phyloP scores from a whole-genome alignment of 73 alveolate genomes.

The Paramecium bursaria region DNA sequence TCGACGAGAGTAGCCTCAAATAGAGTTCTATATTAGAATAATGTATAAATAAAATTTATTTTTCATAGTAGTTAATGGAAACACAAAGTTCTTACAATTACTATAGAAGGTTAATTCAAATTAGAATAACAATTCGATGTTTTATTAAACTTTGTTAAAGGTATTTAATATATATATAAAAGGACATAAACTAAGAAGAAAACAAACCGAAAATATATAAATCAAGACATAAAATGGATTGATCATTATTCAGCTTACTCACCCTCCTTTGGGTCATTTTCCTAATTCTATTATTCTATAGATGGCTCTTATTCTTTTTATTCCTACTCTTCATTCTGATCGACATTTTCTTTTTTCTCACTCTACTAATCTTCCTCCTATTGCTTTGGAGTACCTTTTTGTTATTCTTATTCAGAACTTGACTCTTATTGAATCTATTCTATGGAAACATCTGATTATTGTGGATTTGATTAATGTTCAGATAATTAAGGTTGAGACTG shows the following conservation, averaged over 20 bases:
- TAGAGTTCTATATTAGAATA: background rate
- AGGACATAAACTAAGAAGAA: conserved; percentile 47
- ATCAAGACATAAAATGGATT: no score
- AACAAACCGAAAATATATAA: no score
- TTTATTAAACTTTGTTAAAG: conserved; percentile 30
- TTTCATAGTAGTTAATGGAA: conserved; percentile 5
- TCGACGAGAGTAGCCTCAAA: background rate
- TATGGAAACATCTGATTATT: conserved; percentile 31
- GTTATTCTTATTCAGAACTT: no score
- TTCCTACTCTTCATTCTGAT: no score
- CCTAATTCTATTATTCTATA: no score
- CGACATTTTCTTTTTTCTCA: no score
- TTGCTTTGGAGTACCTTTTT: no score
- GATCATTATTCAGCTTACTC: no score
- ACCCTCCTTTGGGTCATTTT: no score
- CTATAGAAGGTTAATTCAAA: conserved; percentile 38
- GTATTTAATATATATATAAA: background rate
- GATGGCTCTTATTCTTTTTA: no score
- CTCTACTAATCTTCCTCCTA: no score
- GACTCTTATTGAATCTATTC: no score
- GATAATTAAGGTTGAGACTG: background rate
- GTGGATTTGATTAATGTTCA: background rate
- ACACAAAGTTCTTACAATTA: conserved; percentile 32
- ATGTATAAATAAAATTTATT: background rate
- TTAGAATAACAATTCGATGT: conserved; percentile 25